Evolutionary conservation across 83 land plant genomes (phyloP), one percentile per base, ranked within the genome.

Genomic region (Picea abies): DNA sequence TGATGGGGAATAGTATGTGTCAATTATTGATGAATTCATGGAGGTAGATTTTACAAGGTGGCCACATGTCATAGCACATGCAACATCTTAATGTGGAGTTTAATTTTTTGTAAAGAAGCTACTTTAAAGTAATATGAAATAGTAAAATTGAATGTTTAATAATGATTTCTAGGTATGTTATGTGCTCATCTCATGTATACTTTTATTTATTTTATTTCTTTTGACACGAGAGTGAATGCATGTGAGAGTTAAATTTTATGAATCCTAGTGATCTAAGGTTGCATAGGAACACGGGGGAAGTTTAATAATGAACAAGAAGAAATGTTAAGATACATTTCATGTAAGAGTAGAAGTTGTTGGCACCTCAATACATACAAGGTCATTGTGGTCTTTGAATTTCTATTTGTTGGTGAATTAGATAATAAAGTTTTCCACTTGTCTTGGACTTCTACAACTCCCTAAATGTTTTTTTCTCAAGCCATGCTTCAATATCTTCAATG

Each of bases 61-160:
- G 97, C 99, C 99, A 14, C 83, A 94, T 90, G 98, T 94, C 76
- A 96, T 96, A 86, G 97, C 95, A 25, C 98, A 98, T 93, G 99
- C 94, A 83, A 76, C 60, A 16, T 61, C 62, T 63, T 17, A 25
- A 12, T 19, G 20, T 60, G 39, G 49, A 82, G 17, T 82, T 39
- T 8, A 47, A 29, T 29, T 26, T 76, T 39, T 79, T 78, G 20
- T 37, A 5, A 41, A 25, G 6, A 49, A 64, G 52, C 14, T 12
- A 41, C 11, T 60, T 81, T 23, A 25, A 73, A 47, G 77, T 52
- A 47, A 75, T 75, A 75, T 47, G 12, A 73, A 1, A 15, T 73
- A 19, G 25, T 3, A 49, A 44, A 47, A n/a, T 75, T 49, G 98
- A 61, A 94, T 94, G 93, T 98, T 98, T 63, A 98, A 98, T 86